These are phyloP conservation scores for Avena sativa DNA, from an alignment of 176 grass and related monocot genomes.

Conservation along the genomic window DNA sequence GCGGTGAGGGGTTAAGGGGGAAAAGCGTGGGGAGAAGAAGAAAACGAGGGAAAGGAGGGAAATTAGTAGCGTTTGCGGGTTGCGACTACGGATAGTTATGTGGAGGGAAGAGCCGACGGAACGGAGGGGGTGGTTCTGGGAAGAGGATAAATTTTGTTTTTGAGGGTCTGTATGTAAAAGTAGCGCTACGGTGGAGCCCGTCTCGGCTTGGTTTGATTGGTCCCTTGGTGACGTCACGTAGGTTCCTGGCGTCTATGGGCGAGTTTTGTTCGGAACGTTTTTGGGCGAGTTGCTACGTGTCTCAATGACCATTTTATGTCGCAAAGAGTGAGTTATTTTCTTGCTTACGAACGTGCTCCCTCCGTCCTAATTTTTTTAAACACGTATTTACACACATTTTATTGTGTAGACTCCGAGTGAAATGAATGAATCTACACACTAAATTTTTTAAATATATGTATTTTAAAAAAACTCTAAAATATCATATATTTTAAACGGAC, in stretches of 20 bases:
- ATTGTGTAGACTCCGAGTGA: too few relatives aligned
- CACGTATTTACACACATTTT: too few relatives aligned
- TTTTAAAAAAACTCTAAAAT: too few relatives aligned
- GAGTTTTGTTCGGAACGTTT: neutral
- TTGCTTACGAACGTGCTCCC: too few relatives aligned
- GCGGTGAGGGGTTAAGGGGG: conserved; percentile 42
- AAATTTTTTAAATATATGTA: too few relatives aligned
- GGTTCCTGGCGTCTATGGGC: neutral
- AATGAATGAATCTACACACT: too few relatives aligned
- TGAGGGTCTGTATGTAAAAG: neutral
- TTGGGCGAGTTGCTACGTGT: too few relatives aligned
- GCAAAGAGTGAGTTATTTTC: too few relatives aligned
- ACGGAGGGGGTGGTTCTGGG: neutral
- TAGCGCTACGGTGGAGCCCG: neutral
- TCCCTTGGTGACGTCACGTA: neutral
- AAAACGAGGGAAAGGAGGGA: conserved; percentile 59
- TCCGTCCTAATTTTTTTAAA: too few relatives aligned
- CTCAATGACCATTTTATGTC: too few relatives aligned
- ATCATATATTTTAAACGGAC: too few relatives aligned
- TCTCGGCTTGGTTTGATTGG: neutral
- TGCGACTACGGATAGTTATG: conserved; percentile 38
- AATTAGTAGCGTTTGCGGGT: conserved; percentile 51
- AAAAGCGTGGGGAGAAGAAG: conserved; percentile 50
- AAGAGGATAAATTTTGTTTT: neutral
- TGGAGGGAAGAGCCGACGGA: conserved; percentile 47